These are phyloP conservation scores for Prunus padus DNA, from an alignment of 306 rosid genomes.

Conservation along the genomic window DNA sequence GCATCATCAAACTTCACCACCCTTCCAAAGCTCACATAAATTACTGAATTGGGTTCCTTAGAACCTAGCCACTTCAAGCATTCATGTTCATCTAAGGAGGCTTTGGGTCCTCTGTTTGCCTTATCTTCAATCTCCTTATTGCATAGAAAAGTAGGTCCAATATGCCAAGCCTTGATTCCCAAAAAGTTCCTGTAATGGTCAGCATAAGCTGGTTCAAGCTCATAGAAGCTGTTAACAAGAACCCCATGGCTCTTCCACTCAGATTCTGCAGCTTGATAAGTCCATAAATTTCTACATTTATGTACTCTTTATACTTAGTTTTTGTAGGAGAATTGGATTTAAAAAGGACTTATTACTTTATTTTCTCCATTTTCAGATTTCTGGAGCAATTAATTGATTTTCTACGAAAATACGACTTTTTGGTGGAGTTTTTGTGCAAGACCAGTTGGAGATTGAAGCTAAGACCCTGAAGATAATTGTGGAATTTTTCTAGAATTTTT, in stretches of 20 bases:
- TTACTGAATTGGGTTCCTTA: conserved; percentile 34
- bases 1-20: conserved; percentile 18
- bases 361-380: too few relatives aligned
- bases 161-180: conserved; percentile 38
- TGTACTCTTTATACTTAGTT: too few relatives aligned
- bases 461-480: too few relatives aligned
- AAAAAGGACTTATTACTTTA: too few relatives aligned
- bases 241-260: conserved; percentile 22
- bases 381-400: too few relatives aligned
- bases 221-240: conserved; percentile 32
- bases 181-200: conserved; percentile 25
- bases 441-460: too few relatives aligned
- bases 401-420: too few relatives aligned
- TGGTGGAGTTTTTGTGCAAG: too few relatives aligned
- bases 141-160: conserved; percentile 53
- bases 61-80: conserved; percentile 27
- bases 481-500: too few relatives aligned
- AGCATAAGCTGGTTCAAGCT: conserved; percentile 26
- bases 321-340: too few relatives aligned
- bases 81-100: conserved; percentile 25
- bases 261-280: not conserved
- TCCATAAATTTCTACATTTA: too few relatives aligned
- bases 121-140: conserved; percentile 30
- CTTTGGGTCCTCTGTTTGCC: conserved; percentile 37
- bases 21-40: conserved; percentile 53